phyloP scores from a whole-genome alignment of 202 grass and related monocot species.

The Panicum virgatum region DNA sequence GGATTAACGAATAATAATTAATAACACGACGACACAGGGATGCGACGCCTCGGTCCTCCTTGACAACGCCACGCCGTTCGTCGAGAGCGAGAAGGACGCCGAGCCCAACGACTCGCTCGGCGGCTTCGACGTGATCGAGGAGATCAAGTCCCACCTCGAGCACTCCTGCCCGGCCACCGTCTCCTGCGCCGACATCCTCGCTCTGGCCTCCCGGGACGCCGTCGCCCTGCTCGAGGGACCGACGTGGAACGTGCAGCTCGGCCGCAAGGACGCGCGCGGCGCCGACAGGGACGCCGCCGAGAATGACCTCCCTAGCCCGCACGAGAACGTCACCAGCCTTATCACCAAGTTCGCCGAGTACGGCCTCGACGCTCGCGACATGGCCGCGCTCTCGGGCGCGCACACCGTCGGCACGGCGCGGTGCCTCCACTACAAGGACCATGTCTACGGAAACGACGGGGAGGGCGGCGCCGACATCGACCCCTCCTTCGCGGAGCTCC shows the following conservation, averaged over 20 bases:
- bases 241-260: background rate
- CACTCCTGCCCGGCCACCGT: constrained; percentile 29
- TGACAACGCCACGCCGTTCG: background rate
- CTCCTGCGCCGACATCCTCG: constrained; percentile 81
- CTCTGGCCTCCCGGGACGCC: constrained; percentile 48
- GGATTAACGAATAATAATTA: no score
- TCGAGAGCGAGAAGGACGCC: background rate
- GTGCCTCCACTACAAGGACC: background rate
- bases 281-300: constrained; percentile 44
- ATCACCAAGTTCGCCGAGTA: constrained; percentile 33
- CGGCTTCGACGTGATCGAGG: background rate
- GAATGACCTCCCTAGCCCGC: constrained; percentile 28
- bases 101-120: background rate
- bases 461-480: no score
- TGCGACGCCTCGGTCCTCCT: background rate
- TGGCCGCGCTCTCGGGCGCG: background rate
- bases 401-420: background rate
- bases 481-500: no score
- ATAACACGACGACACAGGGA: no score
- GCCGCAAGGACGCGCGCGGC: background rate
- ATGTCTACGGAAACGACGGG: no score
- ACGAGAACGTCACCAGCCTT: constrained; percentile 35
- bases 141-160: background rate
- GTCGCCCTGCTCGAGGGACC: background rate
- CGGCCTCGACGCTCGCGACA: constrained; percentile 30